Percentiles rank a stretch among this genome's conserved stretches.
These are phyloP conservation scores for Phytophthora lateralis DNA, from an alignment of 352 stramenopile genomes.

Conservation along the genomic window DNA sequence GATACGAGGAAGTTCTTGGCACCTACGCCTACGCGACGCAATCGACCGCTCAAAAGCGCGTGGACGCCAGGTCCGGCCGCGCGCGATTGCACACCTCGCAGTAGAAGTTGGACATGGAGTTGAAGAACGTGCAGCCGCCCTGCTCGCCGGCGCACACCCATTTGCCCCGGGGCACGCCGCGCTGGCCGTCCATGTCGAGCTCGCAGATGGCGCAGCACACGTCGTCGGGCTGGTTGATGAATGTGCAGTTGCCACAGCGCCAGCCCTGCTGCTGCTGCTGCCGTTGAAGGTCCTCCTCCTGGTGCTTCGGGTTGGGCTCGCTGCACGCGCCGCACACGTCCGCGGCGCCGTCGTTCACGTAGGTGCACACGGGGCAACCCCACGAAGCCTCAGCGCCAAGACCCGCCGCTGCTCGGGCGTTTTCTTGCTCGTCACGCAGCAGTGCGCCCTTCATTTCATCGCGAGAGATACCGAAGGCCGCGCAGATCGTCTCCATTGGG, in stretches of 20 bases:
- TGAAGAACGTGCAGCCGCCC: constrained; percentile 90
- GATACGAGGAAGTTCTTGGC: too few species aligned
- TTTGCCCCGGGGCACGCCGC: constrained; percentile 80
- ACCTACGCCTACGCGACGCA: too few species aligned
- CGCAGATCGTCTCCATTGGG: constrained; percentile 71
- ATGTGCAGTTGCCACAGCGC: constrained; percentile 87
- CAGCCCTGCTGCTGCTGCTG: constrained; percentile 63
- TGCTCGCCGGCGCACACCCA: constrained; percentile 87
- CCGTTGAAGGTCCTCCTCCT: constrained; percentile 27
- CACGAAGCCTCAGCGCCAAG: constrained; percentile 41
- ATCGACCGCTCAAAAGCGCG: constrained; percentile 56
- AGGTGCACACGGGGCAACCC: constrained; percentile 82
- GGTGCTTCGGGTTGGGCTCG: constrained; percentile 59
- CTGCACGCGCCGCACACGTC: constrained; percentile 62
- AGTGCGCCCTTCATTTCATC: constrained; percentile 62
- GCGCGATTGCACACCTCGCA: constrained; percentile 91
- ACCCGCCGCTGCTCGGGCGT: constrained; percentile 15
- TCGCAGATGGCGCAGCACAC: constrained; percentile 82
- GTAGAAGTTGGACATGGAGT: constrained; percentile 81
- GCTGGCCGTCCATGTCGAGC: constrained; percentile 77
- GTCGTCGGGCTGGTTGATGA: constrained; percentile 81
- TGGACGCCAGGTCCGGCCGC: constrained; percentile 72
- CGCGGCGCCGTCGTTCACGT: constrained; percentile 56
- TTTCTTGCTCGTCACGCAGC: constrained; percentile 50
- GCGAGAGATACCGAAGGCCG: constrained; percentile 65